Percentiles rank a stretch among this genome's conserved stretches.
These are phyloP conservation scores for Backusella tarrabulga DNA, from an alignment of 192 early-diverging fungal species.

Conservation along the genomic window DNA sequence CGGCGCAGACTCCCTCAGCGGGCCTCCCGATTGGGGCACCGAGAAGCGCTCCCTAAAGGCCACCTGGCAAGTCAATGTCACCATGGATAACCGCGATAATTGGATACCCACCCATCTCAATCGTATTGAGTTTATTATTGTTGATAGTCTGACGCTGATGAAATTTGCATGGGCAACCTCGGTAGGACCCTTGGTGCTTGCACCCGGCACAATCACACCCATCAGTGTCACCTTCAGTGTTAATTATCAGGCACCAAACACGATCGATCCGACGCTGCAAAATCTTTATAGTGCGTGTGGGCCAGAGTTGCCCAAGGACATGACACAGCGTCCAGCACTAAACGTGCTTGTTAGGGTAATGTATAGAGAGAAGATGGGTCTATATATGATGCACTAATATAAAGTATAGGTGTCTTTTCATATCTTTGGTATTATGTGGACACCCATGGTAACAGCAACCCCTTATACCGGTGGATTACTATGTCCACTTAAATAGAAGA, in stretches of 20 bases:
- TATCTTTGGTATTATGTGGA: constrained; percentile 17
- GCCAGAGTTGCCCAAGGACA: neutral
- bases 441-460: constrained; percentile 5
- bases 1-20: neutral
- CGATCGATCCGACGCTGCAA: constrained; percentile 15
- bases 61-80: constrained; percentile 27
- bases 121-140: constrained; percentile 12
- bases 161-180: constrained; percentile 14
- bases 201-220: constrained; percentile 5
- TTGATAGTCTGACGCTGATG: constrained; percentile 16
- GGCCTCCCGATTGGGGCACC: constrained; percentile 6
- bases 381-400: neutral
- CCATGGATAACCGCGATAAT: constrained; percentile 25
- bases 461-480: constrained; percentile 19
- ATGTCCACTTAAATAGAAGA: constrained; percentile 14
- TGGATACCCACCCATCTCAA: constrained; percentile 28
- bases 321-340: neutral
- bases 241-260: constrained; percentile 12
- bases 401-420: constrained; percentile 2
- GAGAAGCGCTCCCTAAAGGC: neutral
- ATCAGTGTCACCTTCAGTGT: constrained; percentile 8
- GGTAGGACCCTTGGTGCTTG: neutral
- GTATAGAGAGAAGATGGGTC: no score
- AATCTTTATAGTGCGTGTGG: constrained; percentile 28
- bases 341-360: constrained; percentile 19